Percentiles rank a stretch among this genome's conserved stretches.
Conservation (phyloP, 2,329 filamentous ascomycete genomes). For the Fusarium ambrosium region DNA sequence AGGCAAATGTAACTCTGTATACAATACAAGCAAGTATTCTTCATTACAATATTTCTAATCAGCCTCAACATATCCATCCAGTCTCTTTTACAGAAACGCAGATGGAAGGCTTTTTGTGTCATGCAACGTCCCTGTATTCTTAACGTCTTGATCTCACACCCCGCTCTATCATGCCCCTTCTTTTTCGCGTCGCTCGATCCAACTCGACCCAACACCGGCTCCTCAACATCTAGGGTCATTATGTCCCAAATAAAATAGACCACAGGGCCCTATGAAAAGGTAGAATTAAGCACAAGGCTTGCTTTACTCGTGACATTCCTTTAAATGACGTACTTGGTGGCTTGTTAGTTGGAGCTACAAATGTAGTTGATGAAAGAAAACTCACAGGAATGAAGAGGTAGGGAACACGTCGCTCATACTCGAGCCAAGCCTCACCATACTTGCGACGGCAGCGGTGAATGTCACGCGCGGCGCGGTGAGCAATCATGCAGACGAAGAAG, state of each 20-base stretch:
- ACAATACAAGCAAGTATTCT: slow-evolving; percentile 10
- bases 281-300: neutral
- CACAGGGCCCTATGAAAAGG: neutral
- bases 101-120: neutral
- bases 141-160: slow-evolving; percentile 10
- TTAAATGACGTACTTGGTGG: slow-evolving; percentile 59
- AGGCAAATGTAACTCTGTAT: slow-evolving; percentile 10
- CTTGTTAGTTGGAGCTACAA: slow-evolving; percentile 27
- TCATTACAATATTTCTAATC: slow-evolving; percentile 25
- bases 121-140: slow-evolving; percentile 32
- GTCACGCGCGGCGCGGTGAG: slow-evolving; percentile 82
- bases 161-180: slow-evolving; percentile 7
- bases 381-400: slow-evolving; percentile 84
- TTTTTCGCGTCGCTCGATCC: neutral
- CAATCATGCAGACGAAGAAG: slow-evolving; percentile 87
- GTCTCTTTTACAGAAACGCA: slow-evolving; percentile 1
- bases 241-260: slow-evolving; percentile 15
- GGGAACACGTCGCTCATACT: slow-evolving; percentile 84
- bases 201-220: slow-evolving; percentile 1
- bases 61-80: neutral
- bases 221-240: neutral
- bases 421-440: slow-evolving; percentile 85
- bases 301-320: neutral
- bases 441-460: slow-evolving; percentile 82
- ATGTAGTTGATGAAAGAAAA: neutral